Conservation (phyloP, 1,284 basidiomycete genomes). For the Tilletia caries region DNA sequence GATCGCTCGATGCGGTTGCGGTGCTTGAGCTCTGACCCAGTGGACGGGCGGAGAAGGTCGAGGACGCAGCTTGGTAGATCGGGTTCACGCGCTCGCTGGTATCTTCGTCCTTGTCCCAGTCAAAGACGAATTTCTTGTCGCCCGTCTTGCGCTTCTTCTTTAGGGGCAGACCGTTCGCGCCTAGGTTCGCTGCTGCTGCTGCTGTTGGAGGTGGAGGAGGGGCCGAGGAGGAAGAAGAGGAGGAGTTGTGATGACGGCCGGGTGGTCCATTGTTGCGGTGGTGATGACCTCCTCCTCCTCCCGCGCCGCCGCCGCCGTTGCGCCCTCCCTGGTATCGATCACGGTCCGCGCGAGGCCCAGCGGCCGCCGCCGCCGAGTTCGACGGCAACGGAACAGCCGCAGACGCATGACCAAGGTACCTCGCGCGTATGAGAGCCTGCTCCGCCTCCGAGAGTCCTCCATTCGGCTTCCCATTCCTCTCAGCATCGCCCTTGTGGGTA, state of each 20-base stretch:
- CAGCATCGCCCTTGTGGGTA: neutral
- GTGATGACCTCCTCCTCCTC: too few relatives aligned
- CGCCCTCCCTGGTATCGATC: neutral
- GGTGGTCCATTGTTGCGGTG: too few relatives aligned
- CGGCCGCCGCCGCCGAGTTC: slow-evolving; percentile 9
- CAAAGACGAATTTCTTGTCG: slow-evolving; percentile 88
- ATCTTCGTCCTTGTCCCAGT: slow-evolving; percentile 66
- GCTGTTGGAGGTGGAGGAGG: neutral
- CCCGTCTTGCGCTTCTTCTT: slow-evolving; percentile 72
- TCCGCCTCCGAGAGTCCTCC: slow-evolving; percentile 24
- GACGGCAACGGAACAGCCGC: slow-evolving; percentile 22
- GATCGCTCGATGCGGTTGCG: slow-evolving; percentile 24
- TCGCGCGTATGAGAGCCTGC: slow-evolving; percentile 20
- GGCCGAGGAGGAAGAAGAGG: too few relatives aligned
- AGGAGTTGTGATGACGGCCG: too few relatives aligned
- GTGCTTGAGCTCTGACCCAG: slow-evolving; percentile 8
- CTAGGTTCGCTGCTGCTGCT: neutral
- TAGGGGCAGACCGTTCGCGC: slow-evolving; percentile 21
- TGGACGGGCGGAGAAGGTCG: too few relatives aligned
- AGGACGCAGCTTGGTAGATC: slow-evolving; percentile 24
- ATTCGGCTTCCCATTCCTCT: neutral
- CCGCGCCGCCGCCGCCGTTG: too few relatives aligned
- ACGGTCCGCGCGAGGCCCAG: neutral
- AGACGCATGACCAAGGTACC: slow-evolving; percentile 14
- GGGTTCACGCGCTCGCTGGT: slow-evolving; percentile 29